Evolutionary conservation across 306 rosid species (phyloP).

Genomic region (Carpinus fangiana): DNA sequence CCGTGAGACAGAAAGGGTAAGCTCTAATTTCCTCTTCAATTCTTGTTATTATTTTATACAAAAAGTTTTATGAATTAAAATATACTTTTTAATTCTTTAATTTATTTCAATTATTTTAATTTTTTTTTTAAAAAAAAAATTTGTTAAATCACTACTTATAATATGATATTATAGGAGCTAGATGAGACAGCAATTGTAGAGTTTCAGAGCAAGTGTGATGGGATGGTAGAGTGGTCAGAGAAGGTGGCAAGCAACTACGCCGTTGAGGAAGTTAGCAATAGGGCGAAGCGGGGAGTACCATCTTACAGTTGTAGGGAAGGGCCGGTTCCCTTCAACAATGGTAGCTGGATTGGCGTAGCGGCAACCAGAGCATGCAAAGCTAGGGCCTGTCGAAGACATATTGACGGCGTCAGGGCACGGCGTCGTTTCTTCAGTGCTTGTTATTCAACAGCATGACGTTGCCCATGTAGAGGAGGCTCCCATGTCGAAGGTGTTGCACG

Average conservation of each 20-base stretch:
- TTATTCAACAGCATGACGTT: conserved; percentile 72
- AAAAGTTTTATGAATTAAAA: not conserved
- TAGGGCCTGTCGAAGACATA: conserved; percentile 77
- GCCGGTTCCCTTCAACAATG: conserved; percentile 61
- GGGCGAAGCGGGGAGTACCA: conserved; percentile 53
- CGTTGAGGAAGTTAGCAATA: conserved; percentile 53
- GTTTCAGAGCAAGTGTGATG: conserved; percentile 53
- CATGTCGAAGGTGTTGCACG: conserved; percentile 20
- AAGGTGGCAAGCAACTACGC: conserved; percentile 43
- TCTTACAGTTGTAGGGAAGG: conserved; percentile 67
- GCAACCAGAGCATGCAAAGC: conserved; percentile 59
- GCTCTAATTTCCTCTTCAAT: not conserved
- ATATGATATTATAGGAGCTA: conserved; percentile 22
- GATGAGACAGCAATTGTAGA: conserved; percentile 54
- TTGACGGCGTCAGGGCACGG: conserved; percentile 48
- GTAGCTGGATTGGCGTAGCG: conserved; percentile 56
- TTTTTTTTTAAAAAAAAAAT: too few relatives aligned
- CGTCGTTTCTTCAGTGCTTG: conserved; percentile 52
- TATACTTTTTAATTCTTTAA: too few relatives aligned
- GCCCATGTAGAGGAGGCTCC: conserved; percentile 48
- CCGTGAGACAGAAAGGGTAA: conserved; percentile 58
- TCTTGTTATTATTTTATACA: not conserved
- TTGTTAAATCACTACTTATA: too few relatives aligned
- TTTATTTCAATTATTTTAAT: too few relatives aligned
- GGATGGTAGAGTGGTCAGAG: conserved; percentile 50